Percentiles rank a stretch among this genome's conserved stretches.
Evolutionary conservation across 352 stramenopile genomes (phyloP).

Genomic region (Phytophthora sansomeana): DNA sequence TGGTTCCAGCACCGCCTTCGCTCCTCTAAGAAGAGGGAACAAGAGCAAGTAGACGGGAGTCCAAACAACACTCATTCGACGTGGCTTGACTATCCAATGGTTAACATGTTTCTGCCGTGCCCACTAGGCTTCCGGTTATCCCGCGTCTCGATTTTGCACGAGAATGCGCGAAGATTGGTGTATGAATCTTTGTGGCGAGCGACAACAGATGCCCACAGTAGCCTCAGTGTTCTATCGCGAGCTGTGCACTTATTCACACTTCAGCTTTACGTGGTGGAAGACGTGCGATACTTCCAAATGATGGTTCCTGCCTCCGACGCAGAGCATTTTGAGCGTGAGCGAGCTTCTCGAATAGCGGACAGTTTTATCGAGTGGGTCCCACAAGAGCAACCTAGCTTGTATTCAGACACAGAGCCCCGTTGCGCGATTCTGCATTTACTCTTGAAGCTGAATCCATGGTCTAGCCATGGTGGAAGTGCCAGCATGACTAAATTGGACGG

Average conservation of each 20-base stretch:
- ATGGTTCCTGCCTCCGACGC: constrained; percentile 51
- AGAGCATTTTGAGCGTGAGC: constrained; percentile 52
- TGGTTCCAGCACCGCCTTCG: constrained; percentile 84
- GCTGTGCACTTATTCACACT: constrained; percentile 84
- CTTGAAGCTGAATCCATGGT: constrained; percentile 82
- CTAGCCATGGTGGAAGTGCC: constrained; percentile 53
- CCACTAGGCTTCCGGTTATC: constrained; percentile 62
- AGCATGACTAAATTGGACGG: constrained; percentile 75
- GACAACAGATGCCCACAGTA: constrained; percentile 62
- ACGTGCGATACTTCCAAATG: constrained; percentile 70
- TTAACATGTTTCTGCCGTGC: constrained; percentile 84
- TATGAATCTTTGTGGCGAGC: constrained; percentile 79
- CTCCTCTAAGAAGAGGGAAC: constrained; percentile 71
- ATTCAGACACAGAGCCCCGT: constrained; percentile 40
- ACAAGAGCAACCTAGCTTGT: constrained; percentile 48
- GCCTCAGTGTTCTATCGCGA: constrained; percentile 71
- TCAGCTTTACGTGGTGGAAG: constrained; percentile 85
- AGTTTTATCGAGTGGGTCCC: constrained; percentile 71
- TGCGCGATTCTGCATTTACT: constrained; percentile 61
- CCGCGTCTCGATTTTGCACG: constrained; percentile 72
- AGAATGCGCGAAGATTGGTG: constrained; percentile 61
- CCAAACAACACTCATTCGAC: constrained; percentile 75
- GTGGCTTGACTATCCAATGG: constrained; percentile 84
- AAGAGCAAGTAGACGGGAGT: constrained; percentile 64
- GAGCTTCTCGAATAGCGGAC: constrained; percentile 53